These are phyloP conservation scores for Tylopilus intermedius DNA, from an alignment of 768 basidiomycete genomes.

Conservation along the genomic window DNA sequence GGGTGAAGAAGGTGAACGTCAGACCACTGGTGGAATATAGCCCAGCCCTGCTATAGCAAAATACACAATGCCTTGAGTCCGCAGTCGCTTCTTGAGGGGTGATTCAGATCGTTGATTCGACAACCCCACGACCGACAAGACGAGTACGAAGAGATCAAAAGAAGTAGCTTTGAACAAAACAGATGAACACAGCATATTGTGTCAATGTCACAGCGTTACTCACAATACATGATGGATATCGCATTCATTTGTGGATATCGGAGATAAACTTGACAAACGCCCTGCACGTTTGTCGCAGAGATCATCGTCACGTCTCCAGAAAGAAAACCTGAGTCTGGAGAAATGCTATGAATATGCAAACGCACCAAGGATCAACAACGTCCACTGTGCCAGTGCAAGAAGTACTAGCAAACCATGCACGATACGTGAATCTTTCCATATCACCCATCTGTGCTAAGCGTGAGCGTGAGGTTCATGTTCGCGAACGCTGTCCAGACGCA, in stretches of 20 bases:
- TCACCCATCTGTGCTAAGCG: slow-evolving; percentile 14
- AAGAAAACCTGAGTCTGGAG: neutral
- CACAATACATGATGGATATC: slow-evolving; percentile 13
- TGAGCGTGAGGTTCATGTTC: neutral
- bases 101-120: slow-evolving; percentile 9
- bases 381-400: slow-evolving; percentile 19
- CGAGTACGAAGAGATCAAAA: slow-evolving; percentile 17
- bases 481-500: slow-evolving; percentile 2
- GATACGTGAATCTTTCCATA: slow-evolving; percentile 18
- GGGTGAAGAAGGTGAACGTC: neutral
- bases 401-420: slow-evolving; percentile 12
- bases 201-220: neutral
- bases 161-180: slow-evolving; percentile 7
- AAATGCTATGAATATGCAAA: neutral
- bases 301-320: slow-evolving; percentile 1
- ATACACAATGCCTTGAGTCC: slow-evolving; percentile 17
- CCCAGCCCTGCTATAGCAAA: slow-evolving; percentile 6
- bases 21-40: slow-evolving; percentile 11
- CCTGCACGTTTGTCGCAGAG: neutral
- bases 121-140: slow-evolving; percentile 14
- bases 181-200: neutral
- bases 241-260: neutral
- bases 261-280: neutral
- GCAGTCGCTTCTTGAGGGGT: slow-evolving; percentile 12
- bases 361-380: slow-evolving; percentile 9